Percentiles rank a stretch among this genome's conserved stretches.
These are phyloP conservation scores for Trypanosoma melophagium DNA, from an alignment of 208 protist genomes.

Conservation along the genomic window DNA sequence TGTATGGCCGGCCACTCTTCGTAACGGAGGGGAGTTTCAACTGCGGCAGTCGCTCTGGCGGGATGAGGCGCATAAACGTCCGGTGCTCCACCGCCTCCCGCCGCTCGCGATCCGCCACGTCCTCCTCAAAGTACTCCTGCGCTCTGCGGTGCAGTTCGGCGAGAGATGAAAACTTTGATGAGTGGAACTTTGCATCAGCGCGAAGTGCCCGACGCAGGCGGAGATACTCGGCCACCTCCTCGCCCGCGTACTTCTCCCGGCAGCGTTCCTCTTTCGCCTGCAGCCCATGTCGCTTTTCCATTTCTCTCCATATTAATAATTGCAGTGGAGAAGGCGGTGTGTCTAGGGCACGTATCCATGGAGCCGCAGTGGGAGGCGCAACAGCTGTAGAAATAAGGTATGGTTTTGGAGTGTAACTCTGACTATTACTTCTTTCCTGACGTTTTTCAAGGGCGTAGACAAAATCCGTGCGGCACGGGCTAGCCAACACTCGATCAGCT, in stretches of 20 bases:
- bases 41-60: constrained; percentile 5
- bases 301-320: constrained; percentile 25
- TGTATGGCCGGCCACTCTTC: background rate
- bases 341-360: too few relatives aligned
- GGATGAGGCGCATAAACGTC: constrained; percentile 12
- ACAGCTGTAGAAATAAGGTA: background rate
- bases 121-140: constrained; percentile 6
- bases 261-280: constrained; percentile 10
- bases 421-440: background rate
- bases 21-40: constrained; percentile 22
- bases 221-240: constrained; percentile 32
- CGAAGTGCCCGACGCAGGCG: constrained; percentile 5
- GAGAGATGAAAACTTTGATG: background rate
- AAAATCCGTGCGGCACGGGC: constrained; percentile 20
- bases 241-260: constrained; percentile 19
- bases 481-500: background rate
- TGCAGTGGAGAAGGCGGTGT: too few relatives aligned
- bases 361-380: too few relatives aligned
- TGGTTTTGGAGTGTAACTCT: background rate
- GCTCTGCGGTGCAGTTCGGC: constrained; percentile 7
- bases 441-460: constrained; percentile 20
- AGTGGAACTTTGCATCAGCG: constrained; percentile 8
- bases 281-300: constrained; percentile 24
- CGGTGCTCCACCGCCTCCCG: constrained; percentile 11
- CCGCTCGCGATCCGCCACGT: constrained; percentile 5